Conservation (phyloP, 768 basidiomycete species). For the Harrya chromipes region DNA sequence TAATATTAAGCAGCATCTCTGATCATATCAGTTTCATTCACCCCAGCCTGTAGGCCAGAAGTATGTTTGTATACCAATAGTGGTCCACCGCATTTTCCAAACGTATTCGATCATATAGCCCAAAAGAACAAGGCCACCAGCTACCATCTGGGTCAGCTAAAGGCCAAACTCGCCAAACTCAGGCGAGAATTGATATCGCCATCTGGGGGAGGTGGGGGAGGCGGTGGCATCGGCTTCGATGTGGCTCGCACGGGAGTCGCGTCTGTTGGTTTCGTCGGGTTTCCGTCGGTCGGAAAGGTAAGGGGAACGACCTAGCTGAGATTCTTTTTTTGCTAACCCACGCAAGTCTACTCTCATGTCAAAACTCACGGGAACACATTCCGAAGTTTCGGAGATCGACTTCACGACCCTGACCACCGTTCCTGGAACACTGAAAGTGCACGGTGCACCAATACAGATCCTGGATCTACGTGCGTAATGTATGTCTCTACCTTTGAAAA, state of each 20-base stretch:
- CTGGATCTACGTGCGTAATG: constrained; percentile 76
- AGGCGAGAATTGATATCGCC: constrained; percentile 89
- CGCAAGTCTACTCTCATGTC: constrained; percentile 88
- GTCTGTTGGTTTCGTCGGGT: constrained; percentile 89
- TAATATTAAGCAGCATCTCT: constrained; percentile 36
- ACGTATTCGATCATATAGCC: constrained; percentile 44
- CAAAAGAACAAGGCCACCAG: constrained; percentile 96
- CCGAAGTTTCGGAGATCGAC: constrained; percentile 93
- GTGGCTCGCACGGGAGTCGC: constrained; percentile 98
- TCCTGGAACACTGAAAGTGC: constrained; percentile 90
- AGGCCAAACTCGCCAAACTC: constrained; percentile 97
- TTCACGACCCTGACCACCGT: constrained; percentile 97
- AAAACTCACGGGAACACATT: constrained; percentile 94
- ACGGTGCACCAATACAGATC: constrained; percentile 95
- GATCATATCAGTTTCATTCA: constrained; percentile 25
- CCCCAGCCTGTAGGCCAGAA: constrained; percentile 60
- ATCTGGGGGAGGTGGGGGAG: constrained; percentile 77
- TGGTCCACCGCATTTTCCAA: constrained; percentile 9
- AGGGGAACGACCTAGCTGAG: constrained; percentile 7
- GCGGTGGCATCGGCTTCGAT: constrained; percentile 91
- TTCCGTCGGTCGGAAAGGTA: constrained; percentile 95
- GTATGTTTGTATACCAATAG: constrained; percentile 42
- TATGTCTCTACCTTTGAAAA: neutral
- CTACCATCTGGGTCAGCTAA: constrained; percentile 94
- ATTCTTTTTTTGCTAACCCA: constrained; percentile 1